Conservation (phyloP, 2,329 filamentous ascomycete species). For the Nakataea oryzae region DNA sequence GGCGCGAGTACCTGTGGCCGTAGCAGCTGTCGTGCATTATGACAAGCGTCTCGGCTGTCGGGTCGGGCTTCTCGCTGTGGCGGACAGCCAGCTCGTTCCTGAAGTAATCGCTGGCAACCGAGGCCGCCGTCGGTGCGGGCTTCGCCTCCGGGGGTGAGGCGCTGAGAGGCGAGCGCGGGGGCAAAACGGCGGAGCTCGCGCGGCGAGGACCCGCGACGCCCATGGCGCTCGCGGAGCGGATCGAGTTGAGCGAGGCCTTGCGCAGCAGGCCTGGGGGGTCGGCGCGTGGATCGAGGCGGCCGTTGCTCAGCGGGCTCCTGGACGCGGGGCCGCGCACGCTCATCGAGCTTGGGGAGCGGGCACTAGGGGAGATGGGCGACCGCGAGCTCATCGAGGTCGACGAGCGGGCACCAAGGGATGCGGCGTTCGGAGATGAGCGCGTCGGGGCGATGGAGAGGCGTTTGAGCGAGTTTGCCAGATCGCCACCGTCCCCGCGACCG, state of each 20-base stretch:
- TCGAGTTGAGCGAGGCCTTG: conserved; percentile 47
- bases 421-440: conserved; percentile 5
- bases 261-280: conserved; percentile 40
- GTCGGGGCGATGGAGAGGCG: conserved; percentile 11
- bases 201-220: conserved; percentile 34
- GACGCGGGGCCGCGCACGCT: conserved; percentile 20
- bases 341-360: conserved; percentile 25
- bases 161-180: conserved; percentile 26
- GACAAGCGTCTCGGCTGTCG: conserved; percentile 58
- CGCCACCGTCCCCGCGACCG: conserved; percentile 1
- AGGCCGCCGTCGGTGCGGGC: conserved; percentile 6
- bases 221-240: conserved; percentile 32
- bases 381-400: conserved; percentile 1
- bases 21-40: conserved; percentile 91
- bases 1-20: conserved; percentile 81
- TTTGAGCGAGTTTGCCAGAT: conserved; percentile 11
- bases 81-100: conserved; percentile 57
- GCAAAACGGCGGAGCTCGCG: conserved; percentile 36
- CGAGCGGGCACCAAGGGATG: conserved; percentile 4
- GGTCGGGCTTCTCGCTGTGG: conserved; percentile 14
- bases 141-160: conserved; percentile 18
- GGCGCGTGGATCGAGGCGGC: conserved; percentile 30
- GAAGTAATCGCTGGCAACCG: conserved; percentile 48
- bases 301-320: conserved; percentile 28
- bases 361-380: not conserved